Percentiles rank a stretch among this genome's conserved stretches.
Evolutionary conservation across 2,329 filamentous ascomycete species (phyloP).

Genomic region (Magnaporthiopsis incrustans): DNA sequence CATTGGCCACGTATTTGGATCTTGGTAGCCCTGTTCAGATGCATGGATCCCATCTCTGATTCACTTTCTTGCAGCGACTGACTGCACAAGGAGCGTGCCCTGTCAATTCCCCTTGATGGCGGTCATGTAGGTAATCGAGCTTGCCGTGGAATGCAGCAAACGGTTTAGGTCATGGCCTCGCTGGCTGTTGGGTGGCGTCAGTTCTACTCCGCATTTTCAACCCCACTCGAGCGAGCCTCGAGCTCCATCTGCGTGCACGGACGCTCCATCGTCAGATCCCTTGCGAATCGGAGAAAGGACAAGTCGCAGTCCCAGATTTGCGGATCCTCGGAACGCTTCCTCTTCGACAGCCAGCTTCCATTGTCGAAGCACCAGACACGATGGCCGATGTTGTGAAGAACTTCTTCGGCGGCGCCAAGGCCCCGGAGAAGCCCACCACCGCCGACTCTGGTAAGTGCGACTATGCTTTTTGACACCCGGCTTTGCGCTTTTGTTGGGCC

Average conservation of each 20-base stretch:
- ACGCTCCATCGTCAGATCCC: slow-evolving; percentile 9
- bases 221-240: slow-evolving; percentile 4
- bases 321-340: neutral
- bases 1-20: neutral
- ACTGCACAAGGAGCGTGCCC: too few relatives aligned
- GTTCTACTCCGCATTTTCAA: neutral
- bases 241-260: slow-evolving; percentile 3
- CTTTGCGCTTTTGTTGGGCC: too few relatives aligned
- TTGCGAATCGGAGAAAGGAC: slow-evolving; percentile 1
- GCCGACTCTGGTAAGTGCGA: slow-evolving; percentile 54
- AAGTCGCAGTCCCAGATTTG: slow-evolving; percentile 1
- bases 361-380: slow-evolving; percentile 8
- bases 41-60: neutral
- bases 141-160: neutral
- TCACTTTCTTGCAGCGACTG: neutral
- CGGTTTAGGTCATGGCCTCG: neutral
- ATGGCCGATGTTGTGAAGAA: slow-evolving; percentile 59
- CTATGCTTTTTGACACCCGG: neutral
- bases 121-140: too few relatives aligned
- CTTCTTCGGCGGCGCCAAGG: slow-evolving; percentile 61
- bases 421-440: slow-evolving; percentile 40
- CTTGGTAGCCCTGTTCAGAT: too few relatives aligned
- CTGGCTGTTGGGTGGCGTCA: neutral
- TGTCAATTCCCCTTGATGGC: too few relatives aligned
- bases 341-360: slow-evolving; percentile 13